Evolutionary conservation across 2,329 filamentous ascomycete genomes (phyloP).

Genomic region (Hypoxylon sp.): DNA sequence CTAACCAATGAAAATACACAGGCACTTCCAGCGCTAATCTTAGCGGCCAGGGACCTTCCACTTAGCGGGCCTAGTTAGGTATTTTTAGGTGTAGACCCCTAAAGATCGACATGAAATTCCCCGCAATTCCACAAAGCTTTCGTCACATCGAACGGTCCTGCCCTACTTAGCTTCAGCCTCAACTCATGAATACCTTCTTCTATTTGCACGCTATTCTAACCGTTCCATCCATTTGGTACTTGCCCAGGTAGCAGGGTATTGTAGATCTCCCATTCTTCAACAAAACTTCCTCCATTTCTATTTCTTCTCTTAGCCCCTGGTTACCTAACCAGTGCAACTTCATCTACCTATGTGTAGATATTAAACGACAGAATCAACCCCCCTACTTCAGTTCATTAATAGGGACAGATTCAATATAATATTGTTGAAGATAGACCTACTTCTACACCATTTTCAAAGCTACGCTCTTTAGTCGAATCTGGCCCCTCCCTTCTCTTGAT

Average conservation of each 20-base stretch:
- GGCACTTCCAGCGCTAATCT: constrained; percentile 12
- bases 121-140: constrained; percentile 24
- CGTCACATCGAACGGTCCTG: constrained; percentile 5
- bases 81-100: constrained; percentile 31
- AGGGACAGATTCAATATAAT: too few relatives aligned
- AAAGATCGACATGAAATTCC: constrained; percentile 30
- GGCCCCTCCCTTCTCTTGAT: too few relatives aligned
- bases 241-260: not conserved
- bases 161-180: constrained; percentile 15
- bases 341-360: too few relatives aligned
- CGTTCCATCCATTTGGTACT: not conserved
- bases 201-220: not conserved
- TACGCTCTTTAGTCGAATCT: too few relatives aligned
- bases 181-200: constrained; percentile 7
- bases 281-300: not conserved
- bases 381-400: too few relatives aligned
- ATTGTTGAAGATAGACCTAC: too few relatives aligned
- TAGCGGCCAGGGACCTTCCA: constrained; percentile 13
- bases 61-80: constrained; percentile 18
- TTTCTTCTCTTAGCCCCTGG: too few relatives aligned
- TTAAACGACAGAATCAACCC: too few relatives aligned
- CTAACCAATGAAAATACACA: constrained; percentile 30
- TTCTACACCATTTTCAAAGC: too few relatives aligned
- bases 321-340: too few relatives aligned
- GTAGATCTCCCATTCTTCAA: not conserved